Conservation (phyloP, 164 flowering plant species). For the Tetracentron sinense region DNA sequence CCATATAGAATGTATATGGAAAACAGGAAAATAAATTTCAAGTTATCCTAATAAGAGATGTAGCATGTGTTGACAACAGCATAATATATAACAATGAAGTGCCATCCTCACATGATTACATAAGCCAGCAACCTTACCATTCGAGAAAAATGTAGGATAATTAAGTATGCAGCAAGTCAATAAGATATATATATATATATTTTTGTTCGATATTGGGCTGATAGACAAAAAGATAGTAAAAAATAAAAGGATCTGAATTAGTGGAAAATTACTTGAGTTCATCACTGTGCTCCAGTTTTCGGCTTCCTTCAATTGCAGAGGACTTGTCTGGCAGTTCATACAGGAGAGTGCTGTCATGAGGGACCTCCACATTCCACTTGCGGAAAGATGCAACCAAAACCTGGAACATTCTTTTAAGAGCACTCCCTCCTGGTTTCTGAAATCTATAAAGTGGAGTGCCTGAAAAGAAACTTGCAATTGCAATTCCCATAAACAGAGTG, state of each 20-base stretch:
- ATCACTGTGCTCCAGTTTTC: conserved; percentile 55
- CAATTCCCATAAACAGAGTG: conserved; percentile 57
- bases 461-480: conserved; percentile 49
- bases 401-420: conserved; percentile 57
- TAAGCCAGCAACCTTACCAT: too few species aligned
- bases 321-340: conserved; percentile 41
- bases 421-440: conserved; percentile 73
- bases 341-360: conserved; percentile 44
- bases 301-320: conserved; percentile 54
- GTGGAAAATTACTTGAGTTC: conserved; percentile 41
- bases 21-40: too few species aligned
- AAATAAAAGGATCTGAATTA: not conserved
- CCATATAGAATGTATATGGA: too few species aligned
- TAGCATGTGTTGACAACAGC: too few species aligned
- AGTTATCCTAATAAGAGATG: too few species aligned
- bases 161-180: too few species aligned
- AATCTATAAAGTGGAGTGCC: conserved; percentile 64
- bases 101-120: too few species aligned
- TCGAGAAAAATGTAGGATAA: too few species aligned
- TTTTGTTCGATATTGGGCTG: too few species aligned
- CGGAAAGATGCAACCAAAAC: conserved; percentile 52
- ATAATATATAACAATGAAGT: too few species aligned
- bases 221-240: too few species aligned
- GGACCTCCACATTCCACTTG: conserved; percentile 43
- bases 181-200: too few species aligned